A percentile compares a stretch with the other conserved stretches of the same genome.
These are phyloP conservation scores for Trichocladium uniseriatum DNA, from an alignment of 495 filamentous ascomycete genomes.

Conservation along the genomic window DNA sequence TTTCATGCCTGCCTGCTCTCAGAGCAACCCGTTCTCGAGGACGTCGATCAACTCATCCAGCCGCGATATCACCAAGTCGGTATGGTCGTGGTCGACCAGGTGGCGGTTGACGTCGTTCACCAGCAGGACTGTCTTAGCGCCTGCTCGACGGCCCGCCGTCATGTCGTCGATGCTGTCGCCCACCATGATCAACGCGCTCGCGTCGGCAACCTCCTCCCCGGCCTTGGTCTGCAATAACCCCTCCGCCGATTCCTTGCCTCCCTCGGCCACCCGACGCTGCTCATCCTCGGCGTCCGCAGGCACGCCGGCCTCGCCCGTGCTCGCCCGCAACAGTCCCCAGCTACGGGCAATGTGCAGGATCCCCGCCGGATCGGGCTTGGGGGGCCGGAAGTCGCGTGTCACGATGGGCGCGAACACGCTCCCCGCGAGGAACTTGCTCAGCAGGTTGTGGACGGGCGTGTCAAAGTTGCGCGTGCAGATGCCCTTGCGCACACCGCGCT, in stretches of 20 bases:
- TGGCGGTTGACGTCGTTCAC: conserved; percentile 70
- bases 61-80: conserved; percentile 56
- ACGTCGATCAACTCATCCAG: conserved; percentile 65
- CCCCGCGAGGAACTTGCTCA: conserved; percentile 59
- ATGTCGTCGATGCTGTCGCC: conserved; percentile 94
- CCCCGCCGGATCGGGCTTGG: conserved; percentile 84
- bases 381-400: conserved; percentile 71
- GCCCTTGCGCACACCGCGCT: conserved; percentile 55
- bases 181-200: conserved; percentile 47
- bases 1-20: conserved; percentile 10
- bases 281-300: conserved; percentile 17
- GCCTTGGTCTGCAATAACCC: conserved; percentile 9
- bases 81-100: conserved; percentile 66
- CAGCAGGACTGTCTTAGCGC: conserved; percentile 81
- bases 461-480: conserved; percentile 96
- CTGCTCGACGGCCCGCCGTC: conserved; percentile 74
- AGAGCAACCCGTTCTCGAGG: conserved; percentile 58
- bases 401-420: conserved; percentile 71
- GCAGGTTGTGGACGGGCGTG: conserved; percentile 53
- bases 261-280: conserved; percentile 5
- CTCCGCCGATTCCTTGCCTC: conserved; percentile 5
- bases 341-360: conserved; percentile 70
- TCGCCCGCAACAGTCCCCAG: conserved; percentile 55
- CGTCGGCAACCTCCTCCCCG: conserved; percentile 34
- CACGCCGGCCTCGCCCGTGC: conserved; percentile 26